Evolutionary conservation across 2,329 filamentous ascomycete genomes (phyloP), one percentile per base, ranked within the genome.

Genomic region (Didymella pomorum): DNA sequence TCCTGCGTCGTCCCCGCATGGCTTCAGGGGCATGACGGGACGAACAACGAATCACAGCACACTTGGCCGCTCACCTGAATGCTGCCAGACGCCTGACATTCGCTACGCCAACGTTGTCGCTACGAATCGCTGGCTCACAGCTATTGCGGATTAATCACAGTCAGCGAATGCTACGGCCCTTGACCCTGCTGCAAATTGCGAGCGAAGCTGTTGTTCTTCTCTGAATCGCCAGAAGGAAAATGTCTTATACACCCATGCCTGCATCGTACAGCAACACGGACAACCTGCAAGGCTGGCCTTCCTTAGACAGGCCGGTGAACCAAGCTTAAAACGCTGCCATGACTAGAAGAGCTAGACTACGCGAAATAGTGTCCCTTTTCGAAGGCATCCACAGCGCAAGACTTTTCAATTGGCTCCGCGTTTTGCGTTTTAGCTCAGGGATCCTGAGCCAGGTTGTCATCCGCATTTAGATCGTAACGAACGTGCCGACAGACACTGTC

Each of bases 391-490:
- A 63, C 57, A 49, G 54, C 35, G 35, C 26, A 49, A 41, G 47
- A 23, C 26, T 23, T 11, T 47, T 57, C 68, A 53, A 71, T 73
- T 72, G 69, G 69, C 45, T 37, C 44, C 14, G 35, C 23, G 23
- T 39, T 52, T 70, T 64, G 66, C 63, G 14, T 65, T 64, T 58
- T 45, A 46, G 50, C 46, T 44, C 58, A 51, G 64, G 67, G 66
- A 68, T 66, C 52, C 64, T 52, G 48, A 61, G 63, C 68, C 61
- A 71, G 68, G 56, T 63, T 64, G 57, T 64, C 53, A 62, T 66
- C 71, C 69, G 65, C 68, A 70, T 75, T 73, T 72, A 73, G 72
- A 71, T 72, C 57, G 50, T 55, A 62, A 58, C 48, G 65, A 68
- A 69, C 66, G 61, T 69, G 66, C 66, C 64, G 63, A 62, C 61